Evolutionary conservation across 2,329 filamentous ascomycete genomes (phyloP).

Genomic region (Fusarium pseudocircinatum): DNA sequence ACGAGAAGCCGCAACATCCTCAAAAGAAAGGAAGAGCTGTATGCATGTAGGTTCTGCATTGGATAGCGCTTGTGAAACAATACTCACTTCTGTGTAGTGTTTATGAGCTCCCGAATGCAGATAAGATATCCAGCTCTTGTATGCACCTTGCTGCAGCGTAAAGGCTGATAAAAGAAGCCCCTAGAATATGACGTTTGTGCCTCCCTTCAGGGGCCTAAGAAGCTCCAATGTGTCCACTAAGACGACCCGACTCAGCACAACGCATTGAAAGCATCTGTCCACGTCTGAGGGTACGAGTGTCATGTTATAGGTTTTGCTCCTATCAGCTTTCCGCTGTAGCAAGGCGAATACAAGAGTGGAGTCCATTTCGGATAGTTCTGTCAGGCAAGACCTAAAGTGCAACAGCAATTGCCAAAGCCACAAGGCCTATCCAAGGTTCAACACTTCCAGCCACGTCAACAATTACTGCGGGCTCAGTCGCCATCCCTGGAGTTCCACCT

Average conservation of each 20-base stretch:
- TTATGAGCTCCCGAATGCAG: neutral
- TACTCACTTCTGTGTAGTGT: neutral
- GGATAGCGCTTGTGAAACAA: neutral
- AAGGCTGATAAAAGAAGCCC: fast-evolving
- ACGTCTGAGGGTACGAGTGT: neutral
- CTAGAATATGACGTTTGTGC: neutral
- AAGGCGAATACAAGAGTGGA: neutral
- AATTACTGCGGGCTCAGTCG: neutral
- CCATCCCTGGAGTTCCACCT: neutral
- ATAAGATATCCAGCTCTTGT: neutral
- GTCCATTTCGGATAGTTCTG: neutral
- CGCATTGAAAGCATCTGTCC: neutral
- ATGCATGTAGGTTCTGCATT: neutral
- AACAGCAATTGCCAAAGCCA: neutral
- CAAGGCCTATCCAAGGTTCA: neutral
- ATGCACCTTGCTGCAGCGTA: neutral
- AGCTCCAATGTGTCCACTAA: neutral
- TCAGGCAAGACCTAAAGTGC: neutral
- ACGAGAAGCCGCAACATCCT: neutral
- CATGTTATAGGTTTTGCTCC: neutral
- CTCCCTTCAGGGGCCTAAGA: neutral
- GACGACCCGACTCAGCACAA: neutral
- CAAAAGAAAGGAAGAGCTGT: neutral
- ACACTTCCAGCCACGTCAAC: neutral
- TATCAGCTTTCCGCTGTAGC: neutral